These are phyloP conservation scores for Aspergillus diversus DNA, from an alignment of 495 filamentous ascomycete genomes.

Conservation along the genomic window DNA sequence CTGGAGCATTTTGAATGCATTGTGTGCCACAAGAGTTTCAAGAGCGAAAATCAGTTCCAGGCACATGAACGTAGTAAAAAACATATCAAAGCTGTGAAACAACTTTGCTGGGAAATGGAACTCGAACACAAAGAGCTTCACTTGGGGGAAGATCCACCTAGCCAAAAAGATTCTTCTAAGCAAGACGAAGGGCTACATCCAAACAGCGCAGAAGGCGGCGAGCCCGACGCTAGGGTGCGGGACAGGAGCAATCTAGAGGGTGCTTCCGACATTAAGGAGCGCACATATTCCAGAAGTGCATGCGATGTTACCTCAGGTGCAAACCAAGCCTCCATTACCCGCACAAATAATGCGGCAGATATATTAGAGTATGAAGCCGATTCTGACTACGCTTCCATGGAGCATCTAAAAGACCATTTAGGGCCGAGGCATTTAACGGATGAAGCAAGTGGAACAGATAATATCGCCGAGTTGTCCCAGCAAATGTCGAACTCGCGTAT, in stretches of 20 bases:
- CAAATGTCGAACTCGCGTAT: slow-evolving; percentile 29
- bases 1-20: slow-evolving; percentile 80
- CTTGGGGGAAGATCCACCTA: slow-evolving; percentile 20
- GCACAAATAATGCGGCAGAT: not conserved
- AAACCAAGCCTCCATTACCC: not conserved
- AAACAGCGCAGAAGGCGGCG: not conserved
- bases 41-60: slow-evolving; percentile 88
- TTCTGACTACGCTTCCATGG: slow-evolving; percentile 49
- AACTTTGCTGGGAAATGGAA: slow-evolving; percentile 80
- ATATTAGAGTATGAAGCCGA: not conserved
- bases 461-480: slow-evolving; percentile 26
- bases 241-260: not conserved
- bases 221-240: not conserved
- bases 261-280: not conserved
- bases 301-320: not conserved
- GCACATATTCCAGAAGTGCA: not conserved
- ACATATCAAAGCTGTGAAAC: slow-evolving; percentile 81
- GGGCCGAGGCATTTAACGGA: slow-evolving; percentile 2
- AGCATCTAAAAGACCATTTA: slow-evolving; percentile 44
- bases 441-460: slow-evolving; percentile 9
- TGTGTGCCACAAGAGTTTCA: slow-evolving; percentile 89
- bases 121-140: slow-evolving; percentile 64
- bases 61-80: slow-evolving; percentile 98
- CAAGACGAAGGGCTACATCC: not conserved
- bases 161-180: not conserved